Conservation (phyloP, 306 rosid species). For the Vicia villosa region DNA sequence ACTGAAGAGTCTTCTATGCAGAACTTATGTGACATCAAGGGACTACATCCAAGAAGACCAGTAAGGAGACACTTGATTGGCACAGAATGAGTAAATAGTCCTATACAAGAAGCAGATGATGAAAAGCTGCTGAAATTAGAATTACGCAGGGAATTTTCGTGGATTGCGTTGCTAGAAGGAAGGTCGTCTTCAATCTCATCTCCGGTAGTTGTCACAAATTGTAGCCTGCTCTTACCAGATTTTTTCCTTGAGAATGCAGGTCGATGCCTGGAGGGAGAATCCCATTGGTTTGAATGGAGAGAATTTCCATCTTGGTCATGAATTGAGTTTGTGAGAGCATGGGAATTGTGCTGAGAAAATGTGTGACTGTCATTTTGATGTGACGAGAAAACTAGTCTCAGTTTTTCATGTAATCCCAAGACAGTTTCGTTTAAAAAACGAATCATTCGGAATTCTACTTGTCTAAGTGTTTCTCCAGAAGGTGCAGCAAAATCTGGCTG, state of each 20-base stretch:
- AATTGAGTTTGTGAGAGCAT: constrained; percentile 60
- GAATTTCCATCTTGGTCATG: constrained; percentile 72
- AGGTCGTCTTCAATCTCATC: constrained; percentile 75
- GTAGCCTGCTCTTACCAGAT: constrained; percentile 95
- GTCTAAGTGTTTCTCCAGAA: constrained; percentile 93
- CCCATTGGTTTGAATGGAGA: constrained; percentile 64
- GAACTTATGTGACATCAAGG: constrained; percentile 74
- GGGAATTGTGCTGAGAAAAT: constrained; percentile 62
- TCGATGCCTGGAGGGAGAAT: constrained; percentile 65
- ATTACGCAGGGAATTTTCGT: constrained; percentile 59
- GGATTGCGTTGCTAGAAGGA: constrained; percentile 62
- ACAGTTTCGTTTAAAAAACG: constrained; percentile 72
- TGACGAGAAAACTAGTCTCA: constrained; percentile 57
- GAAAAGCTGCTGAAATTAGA: constrained; percentile 61
- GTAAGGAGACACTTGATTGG: constrained; percentile 94
- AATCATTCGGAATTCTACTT: constrained; percentile 89
- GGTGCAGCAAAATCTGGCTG: constrained; percentile 97
- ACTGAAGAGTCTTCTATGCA: constrained; percentile 95
- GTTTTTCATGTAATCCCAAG: constrained; percentile 74
- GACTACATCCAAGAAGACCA: constrained; percentile 90
- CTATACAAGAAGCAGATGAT: constrained; percentile 61
- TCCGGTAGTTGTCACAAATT: constrained; percentile 75
- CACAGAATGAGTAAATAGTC: constrained; percentile 81
- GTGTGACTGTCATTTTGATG: constrained; percentile 65
- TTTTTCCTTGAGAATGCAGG: constrained; percentile 74